These are phyloP conservation scores for Cyphellophora attinorum DNA, from an alignment of 2,329 filamentous ascomycete species.

Conservation along the genomic window DNA sequence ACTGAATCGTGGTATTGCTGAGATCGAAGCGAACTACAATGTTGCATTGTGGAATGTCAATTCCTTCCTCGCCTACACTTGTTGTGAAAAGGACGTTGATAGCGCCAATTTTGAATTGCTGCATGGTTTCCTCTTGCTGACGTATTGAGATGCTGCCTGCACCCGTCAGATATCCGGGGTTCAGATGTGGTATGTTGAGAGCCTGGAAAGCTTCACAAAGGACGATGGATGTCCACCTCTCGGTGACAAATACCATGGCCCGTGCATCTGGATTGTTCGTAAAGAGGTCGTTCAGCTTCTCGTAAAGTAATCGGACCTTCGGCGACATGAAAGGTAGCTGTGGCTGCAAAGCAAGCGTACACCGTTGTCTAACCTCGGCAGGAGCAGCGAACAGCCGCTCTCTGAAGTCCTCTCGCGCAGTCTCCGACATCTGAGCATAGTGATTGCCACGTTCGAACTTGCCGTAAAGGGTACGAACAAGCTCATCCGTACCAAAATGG, in stretches of 20 bases:
- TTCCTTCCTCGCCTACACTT: conserved; percentile 56
- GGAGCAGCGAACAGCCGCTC: conserved; percentile 9
- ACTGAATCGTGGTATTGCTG: conserved; percentile 83
- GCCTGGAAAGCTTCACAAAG: conserved; percentile 57
- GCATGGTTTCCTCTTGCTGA: conserved; percentile 64
- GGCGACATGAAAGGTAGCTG: conserved; percentile 45
- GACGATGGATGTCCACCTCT: conserved; percentile 66
- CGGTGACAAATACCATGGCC: conserved; percentile 82
- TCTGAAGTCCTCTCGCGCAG: conserved; percentile 9
- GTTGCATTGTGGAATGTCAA: conserved; percentile 59
- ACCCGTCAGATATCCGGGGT: conserved; percentile 56
- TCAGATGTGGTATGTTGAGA: conserved; percentile 50
- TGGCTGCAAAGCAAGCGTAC: not conserved
- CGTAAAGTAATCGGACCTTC: conserved; percentile 59
- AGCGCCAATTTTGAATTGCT: conserved; percentile 51
- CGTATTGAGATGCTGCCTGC: conserved; percentile 55
- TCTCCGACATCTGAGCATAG: conserved; percentile 6
- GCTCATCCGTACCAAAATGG: conserved; percentile 38
- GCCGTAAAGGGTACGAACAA: conserved; percentile 2
- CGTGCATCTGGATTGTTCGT: conserved; percentile 46
- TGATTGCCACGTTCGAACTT: conserved; percentile 11
- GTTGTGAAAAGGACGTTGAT: conserved; percentile 56
- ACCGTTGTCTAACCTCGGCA: conserved; percentile 7
- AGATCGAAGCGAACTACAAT: conserved; percentile 68
- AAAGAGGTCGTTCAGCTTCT: conserved; percentile 56